Percentiles rank a stretch among this genome's conserved stretches.
These are phyloP conservation scores for Candida ortonii DNA, from an alignment of 805 yeast species.

Conservation along the genomic window DNA sequence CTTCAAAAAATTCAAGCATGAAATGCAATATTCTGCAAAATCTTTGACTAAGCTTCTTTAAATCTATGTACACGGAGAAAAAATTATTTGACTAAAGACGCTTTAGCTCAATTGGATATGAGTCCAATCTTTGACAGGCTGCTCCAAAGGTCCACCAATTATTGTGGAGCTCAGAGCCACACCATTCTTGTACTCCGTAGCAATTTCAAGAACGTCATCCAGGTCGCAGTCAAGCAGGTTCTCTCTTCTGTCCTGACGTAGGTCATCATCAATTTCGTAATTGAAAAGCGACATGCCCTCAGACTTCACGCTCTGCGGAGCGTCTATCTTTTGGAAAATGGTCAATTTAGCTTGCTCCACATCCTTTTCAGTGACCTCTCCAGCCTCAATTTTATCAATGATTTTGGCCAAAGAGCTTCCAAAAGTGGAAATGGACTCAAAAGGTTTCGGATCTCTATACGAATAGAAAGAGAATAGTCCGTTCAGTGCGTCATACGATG, in stretches of 20 bases:
- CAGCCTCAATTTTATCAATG: constrained; percentile 22
- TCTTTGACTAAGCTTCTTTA: background rate
- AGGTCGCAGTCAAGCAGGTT: constrained; percentile 63
- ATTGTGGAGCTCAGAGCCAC: constrained; percentile 8
- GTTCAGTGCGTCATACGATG: constrained; percentile 73
- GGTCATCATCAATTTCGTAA: constrained; percentile 69
- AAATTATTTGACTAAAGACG: too few relatives aligned
- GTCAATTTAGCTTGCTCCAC: constrained; percentile 87
- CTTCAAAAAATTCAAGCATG: too few relatives aligned
- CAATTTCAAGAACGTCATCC: constrained; percentile 44
- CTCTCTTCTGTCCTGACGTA: constrained; percentile 79
- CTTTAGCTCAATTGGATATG: constrained; percentile 10
- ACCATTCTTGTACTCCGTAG: constrained; percentile 2
- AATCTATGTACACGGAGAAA: background rate
- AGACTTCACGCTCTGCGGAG: constrained; percentile 76
- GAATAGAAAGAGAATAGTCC: constrained; percentile 83
- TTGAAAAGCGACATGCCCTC: constrained; percentile 71
- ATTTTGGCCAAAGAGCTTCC: constrained; percentile 49
- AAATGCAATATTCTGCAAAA: too few relatives aligned
- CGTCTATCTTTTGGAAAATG: constrained; percentile 87
- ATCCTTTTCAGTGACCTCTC: constrained; percentile 46
- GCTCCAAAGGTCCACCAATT: constrained; percentile 9
- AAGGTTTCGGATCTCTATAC: constrained; percentile 90
- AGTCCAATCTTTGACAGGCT: constrained; percentile 6
- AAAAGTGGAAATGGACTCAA: constrained; percentile 63